phyloP scores from a whole-genome alignment of 1,284 basidiomycete species.

The Melampsora occidentalis region DNA sequence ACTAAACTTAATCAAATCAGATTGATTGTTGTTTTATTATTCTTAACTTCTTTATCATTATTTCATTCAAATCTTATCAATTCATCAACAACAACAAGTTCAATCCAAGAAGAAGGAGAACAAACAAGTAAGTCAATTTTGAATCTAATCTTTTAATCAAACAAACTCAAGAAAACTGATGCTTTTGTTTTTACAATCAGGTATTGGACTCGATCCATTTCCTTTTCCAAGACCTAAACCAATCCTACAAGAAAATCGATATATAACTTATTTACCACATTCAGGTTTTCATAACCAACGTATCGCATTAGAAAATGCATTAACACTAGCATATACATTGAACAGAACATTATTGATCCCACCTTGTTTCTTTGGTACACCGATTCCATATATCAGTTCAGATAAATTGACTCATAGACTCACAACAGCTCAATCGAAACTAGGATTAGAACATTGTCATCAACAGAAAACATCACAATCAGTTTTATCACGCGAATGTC shows the following conservation, averaged over 20 bases:
- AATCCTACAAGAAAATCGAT: neutral
- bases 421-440: neutral
- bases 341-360: conserved; percentile 73
- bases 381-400: conserved; percentile 23
- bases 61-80: no score
- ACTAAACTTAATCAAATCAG: no score
- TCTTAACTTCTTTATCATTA: no score
- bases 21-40: no score
- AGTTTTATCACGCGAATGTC: conserved; percentile 15
- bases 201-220: neutral
- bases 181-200: neutral
- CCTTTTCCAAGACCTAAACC: neutral
- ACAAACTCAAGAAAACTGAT: no score
- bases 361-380: conserved; percentile 63
- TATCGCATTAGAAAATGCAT: conserved; percentile 74
- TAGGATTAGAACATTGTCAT: conserved; percentile 24
- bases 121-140: no score
- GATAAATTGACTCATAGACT: conserved; percentile 24
- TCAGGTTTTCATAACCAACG: conserved; percentile 75
- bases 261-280: conserved; percentile 47
- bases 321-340: conserved; percentile 65
- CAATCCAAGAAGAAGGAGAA: no score
- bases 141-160: no score
- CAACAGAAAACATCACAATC: neutral
- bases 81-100: no score